Evolutionary conservation across 2,329 filamentous ascomycete genomes (phyloP).

Genomic region (Phyllosticta citriasiana): DNA sequence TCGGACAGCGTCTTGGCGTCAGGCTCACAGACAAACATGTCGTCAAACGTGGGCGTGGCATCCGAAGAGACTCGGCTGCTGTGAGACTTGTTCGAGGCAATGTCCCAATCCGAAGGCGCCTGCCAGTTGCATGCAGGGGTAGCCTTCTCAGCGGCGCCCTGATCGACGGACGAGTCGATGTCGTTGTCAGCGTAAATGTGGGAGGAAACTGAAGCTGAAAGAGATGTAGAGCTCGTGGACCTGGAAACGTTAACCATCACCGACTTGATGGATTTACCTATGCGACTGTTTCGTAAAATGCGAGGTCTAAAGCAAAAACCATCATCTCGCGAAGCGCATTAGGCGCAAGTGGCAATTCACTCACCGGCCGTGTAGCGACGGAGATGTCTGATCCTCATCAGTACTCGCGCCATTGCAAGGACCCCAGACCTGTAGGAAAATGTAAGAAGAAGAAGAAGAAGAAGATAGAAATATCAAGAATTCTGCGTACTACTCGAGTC

Average conservation of each 20-base stretch:
- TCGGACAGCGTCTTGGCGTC: conserved; percentile 20
- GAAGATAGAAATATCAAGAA: background rate
- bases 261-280: background rate
- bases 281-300: background rate
- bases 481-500: conserved; percentile 5
- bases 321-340: background rate
- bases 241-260: background rate
- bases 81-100: conserved; percentile 17
- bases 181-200: background rate
- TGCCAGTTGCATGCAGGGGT: conserved; percentile 13
- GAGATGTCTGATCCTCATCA: conserved; percentile 5
- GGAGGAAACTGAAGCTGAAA: background rate
- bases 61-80: background rate
- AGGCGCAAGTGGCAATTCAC: background rate
- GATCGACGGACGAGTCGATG: background rate
- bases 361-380: conserved; percentile 1
- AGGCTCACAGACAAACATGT: conserved; percentile 1
- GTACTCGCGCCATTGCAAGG: background rate
- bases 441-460: background rate
- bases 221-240: background rate
- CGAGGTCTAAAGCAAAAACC: background rate
- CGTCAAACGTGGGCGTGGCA: background rate
- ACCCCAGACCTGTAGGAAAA: background rate
- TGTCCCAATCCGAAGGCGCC: conserved; percentile 25
- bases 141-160: background rate